A percentile compares a stretch with the other conserved stretches of the same genome.
phyloP scores from a whole-genome alignment of 345 rosid species.

The Raphanus raphanistrum region DNA sequence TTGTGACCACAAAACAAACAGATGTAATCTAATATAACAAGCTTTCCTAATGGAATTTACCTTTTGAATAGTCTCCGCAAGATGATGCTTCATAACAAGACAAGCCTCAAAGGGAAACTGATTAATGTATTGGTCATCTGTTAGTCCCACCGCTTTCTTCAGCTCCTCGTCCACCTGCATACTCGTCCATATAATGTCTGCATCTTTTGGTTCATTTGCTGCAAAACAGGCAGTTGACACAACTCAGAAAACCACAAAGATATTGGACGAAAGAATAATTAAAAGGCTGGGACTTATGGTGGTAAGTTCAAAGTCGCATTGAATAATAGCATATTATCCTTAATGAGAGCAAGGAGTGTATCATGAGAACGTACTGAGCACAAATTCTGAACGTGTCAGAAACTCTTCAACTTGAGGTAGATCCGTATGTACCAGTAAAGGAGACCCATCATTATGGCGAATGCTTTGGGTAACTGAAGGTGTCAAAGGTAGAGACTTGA shows the following conservation, averaged over 20 bases:
- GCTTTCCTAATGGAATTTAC: constrained; percentile 35
- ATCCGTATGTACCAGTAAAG: constrained; percentile 76
- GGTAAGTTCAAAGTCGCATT: constrained; percentile 9
- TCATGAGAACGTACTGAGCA: constrained; percentile 53
- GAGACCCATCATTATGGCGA: constrained; percentile 46
- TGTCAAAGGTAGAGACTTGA: constrained; percentile 35
- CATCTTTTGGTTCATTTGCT: constrained; percentile 79
- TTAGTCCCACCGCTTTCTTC: constrained; percentile 70
- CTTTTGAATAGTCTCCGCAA: constrained; percentile 88
- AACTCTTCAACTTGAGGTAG: constrained; percentile 85
- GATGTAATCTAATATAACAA: neutral
- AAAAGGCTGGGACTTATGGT: neutral
- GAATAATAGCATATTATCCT: neutral
- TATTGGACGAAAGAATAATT: neutral
- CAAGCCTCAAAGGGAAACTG: constrained; percentile 97
- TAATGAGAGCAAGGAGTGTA: constrained; percentile 12
- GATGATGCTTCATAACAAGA: constrained; percentile 97
- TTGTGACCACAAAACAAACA: neutral
- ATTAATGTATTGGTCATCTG: constrained; percentile 69
- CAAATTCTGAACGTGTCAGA: constrained; percentile 79
- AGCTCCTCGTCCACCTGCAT: constrained; percentile 81
- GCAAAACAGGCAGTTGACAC: constrained; percentile 25
- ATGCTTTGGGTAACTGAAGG: constrained; percentile 46
- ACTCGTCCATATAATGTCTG: constrained; percentile 92
- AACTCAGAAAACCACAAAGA: constrained; percentile 16